phyloP scores from a whole-genome alignment of 306 rosid species.

The Acmispon strigosus region DNA sequence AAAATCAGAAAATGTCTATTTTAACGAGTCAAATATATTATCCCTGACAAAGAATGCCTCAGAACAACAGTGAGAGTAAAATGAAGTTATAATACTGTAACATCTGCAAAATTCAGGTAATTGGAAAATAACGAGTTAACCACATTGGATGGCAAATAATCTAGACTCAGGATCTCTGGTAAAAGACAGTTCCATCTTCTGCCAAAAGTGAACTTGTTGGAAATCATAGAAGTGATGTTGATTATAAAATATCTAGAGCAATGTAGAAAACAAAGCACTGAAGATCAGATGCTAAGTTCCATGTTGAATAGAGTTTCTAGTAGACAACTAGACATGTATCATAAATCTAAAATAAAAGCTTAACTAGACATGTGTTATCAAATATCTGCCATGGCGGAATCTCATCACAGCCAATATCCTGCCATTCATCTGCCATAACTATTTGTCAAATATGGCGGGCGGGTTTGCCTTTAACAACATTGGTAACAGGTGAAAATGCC shows the following conservation, averaged over 20 bases:
- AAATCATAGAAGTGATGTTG: background rate
- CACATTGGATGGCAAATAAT: background rate
- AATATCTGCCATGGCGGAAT: too few species aligned
- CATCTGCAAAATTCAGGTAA: background rate
- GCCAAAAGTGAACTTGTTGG: background rate
- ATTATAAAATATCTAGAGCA: background rate
- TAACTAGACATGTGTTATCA: too few species aligned
- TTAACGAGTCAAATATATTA: background rate
- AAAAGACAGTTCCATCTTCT: background rate
- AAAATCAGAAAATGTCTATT: background rate
- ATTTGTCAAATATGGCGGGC: too few species aligned
- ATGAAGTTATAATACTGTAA: background rate
- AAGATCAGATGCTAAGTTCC: background rate
- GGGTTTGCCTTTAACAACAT: too few species aligned
- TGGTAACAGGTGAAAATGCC: background rate
- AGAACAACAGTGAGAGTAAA: background rate
- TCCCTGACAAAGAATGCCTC: background rate
- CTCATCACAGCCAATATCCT: too few species aligned
- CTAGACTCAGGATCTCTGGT: background rate
- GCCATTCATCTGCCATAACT: too few species aligned
- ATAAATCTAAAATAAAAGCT: background rate
- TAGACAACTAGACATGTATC: background rate
- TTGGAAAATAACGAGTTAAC: too few species aligned
- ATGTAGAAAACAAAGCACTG: background rate
- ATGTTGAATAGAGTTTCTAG: background rate